phyloP scores from a whole-genome alignment of 768 basidiomycete genomes.

The Serendipita sp. region DNA sequence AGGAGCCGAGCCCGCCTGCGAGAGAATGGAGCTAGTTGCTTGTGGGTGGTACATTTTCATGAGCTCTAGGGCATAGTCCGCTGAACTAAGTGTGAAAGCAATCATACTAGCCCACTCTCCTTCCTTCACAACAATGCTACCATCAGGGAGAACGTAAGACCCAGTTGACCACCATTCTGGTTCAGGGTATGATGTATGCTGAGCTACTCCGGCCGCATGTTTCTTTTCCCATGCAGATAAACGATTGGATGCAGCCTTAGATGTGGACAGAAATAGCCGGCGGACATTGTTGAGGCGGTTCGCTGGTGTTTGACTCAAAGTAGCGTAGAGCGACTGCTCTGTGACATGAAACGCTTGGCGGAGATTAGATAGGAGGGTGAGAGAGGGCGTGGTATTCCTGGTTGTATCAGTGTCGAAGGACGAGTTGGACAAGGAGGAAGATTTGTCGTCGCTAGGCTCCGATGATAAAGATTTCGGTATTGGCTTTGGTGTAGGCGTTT shows the following conservation, averaged over 20 bases:
- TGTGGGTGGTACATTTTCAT: constrained; percentile 16
- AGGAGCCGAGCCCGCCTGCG: not conserved
- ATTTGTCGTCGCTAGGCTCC: constrained; percentile 11
- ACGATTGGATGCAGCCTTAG: constrained; percentile 37
- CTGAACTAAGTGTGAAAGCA: constrained; percentile 54
- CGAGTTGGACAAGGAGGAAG: constrained; percentile 11
- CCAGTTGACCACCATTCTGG: constrained; percentile 51
- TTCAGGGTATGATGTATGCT: constrained; percentile 23
- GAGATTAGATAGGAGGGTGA: constrained; percentile 30
- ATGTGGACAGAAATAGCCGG: constrained; percentile 36
- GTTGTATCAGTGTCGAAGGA: constrained; percentile 10
- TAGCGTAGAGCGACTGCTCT: constrained; percentile 43
- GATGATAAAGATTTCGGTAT: constrained; percentile 10
- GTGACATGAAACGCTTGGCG: constrained; percentile 40
- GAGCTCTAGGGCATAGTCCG: constrained; percentile 38
- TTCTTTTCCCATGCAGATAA: constrained; percentile 50
- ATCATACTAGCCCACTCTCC: constrained; percentile 68
- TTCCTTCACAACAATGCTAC: constrained; percentile 50
- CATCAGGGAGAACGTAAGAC: constrained; percentile 49
- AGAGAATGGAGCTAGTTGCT: constrained; percentile 3
- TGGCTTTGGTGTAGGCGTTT: not conserved
- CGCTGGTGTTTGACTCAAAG: constrained; percentile 33
- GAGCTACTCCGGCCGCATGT: constrained; percentile 26
- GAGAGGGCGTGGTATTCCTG: constrained; percentile 20
- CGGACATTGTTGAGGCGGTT: constrained; percentile 45